phyloP scores from a whole-genome alignment of 176 grass and related monocot genomes.

The Carex pumila region DNA sequence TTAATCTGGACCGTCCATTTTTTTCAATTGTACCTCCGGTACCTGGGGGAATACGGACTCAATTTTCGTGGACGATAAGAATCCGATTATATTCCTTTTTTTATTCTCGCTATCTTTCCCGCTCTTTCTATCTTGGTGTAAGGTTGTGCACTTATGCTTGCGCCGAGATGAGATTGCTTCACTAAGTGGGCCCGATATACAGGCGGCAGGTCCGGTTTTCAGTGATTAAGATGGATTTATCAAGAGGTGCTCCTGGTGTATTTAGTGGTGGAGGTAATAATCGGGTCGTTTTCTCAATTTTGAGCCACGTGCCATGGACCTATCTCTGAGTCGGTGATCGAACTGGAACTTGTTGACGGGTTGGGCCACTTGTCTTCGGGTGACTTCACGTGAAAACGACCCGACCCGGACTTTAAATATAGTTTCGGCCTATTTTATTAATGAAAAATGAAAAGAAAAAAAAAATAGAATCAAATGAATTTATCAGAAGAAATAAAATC shows the following conservation, averaged over 20 bases:
- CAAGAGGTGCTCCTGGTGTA: neutral
- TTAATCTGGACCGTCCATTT: too few species aligned
- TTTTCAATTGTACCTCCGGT: too few species aligned
- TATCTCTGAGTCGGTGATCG: neutral
- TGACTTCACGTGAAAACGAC: neutral
- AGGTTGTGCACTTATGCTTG: neutral
- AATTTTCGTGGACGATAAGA: constrained; percentile 16
- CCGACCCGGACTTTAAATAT: neutral
- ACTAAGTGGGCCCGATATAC: neutral
- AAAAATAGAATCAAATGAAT: too few species aligned
- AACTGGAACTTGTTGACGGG: neutral
- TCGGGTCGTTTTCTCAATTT: neutral
- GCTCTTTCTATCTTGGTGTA: neutral
- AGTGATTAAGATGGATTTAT: neutral
- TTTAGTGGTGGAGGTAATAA: neutral
- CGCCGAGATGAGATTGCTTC: neutral
- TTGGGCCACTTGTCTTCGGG: neutral
- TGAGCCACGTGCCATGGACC: neutral
- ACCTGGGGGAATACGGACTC: too few species aligned
- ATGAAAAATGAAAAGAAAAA: neutral
- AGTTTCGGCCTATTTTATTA: neutral
- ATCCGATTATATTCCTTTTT: neutral
- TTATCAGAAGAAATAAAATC: too few species aligned
- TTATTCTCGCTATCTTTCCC: neutral
- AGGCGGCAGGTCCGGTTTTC: neutral